Evolutionary conservation across 495 filamentous ascomycete species (phyloP), one percentile per base, ranked within the genome.

Genomic region (Collariella sp.): DNA sequence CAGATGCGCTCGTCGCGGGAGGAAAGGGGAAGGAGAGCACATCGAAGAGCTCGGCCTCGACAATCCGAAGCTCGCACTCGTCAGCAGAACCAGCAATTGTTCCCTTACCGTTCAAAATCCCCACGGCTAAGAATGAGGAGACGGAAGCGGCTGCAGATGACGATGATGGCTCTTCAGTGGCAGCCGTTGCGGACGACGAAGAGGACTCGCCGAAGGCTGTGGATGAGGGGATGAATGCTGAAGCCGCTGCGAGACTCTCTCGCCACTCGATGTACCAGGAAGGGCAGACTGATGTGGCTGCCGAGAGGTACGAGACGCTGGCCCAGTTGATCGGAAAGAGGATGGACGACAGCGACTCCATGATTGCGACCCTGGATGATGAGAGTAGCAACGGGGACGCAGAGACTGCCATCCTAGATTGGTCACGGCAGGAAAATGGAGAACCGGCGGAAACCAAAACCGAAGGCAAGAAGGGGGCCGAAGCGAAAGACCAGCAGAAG

Each of bases 101-200:
- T 4, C 80, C 84, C 1, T 65, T 85, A 22, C 85, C 85, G 13
- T 82, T 86, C 64, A 79, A 67, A 36, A 65, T 85, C 3, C 79
- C 80, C 5, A 58, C 69, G 11, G 53, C 62, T 26, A 20, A 34
- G 12, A 29, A 3, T 67, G 67, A 41, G 23, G 58, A 68, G 2
- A n/a, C 15, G 5, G 36, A 67, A n/a, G n/a, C 45, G 16, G 52
- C 52, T 1, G 43, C 65, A 16, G 64, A 73, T n/a, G 72, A 75
- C 18, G 76, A 76, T 11, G 79, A 79, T 39, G 62, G 70, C 18
- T 81, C 81, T 19, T 87, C 84, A 9, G 69, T 82, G 19, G 84
- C 79, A 41, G 81, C 83, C 7, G 77, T 80, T 66, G 80, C 79
- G 11, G 83, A 83, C 54, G 75, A 76, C 36, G 71, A 72, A 3